Evolutionary conservation across 805 yeast species (phyloP), one percentile per base, ranked within the genome.

Genomic region (Metschnikowia henanensis): DNA sequence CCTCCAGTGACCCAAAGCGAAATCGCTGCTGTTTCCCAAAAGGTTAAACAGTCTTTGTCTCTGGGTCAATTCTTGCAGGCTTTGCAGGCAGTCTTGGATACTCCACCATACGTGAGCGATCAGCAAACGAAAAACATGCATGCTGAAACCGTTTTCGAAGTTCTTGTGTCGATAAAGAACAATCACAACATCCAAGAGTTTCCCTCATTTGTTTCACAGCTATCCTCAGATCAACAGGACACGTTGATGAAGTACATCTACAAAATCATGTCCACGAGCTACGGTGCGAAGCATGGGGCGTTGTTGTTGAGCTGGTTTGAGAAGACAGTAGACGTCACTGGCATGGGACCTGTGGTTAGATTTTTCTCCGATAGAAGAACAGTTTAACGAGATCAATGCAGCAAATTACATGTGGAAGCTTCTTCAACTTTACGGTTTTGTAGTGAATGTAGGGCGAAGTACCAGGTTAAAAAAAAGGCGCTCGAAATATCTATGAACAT

Each of bases 271-370:
- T 71, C 82, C 35, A 68, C 83, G 9, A 76, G 83, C 23, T 82
- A 80, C 53, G 91, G 94, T 9, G 87, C 88, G 51, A 87, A 84
- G 56, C 89, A 84, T 51, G 96, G 97, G 16, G 96, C 96, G 36
- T 75, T 84, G 36, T 65, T 94, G 54, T 77, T 94, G 55, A 80
- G 84, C 25, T 94, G 99, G 99, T 88, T 84, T 61, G 97, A 92
- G 55, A 90, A 89, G 66, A 79, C 92, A 16, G 83, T 88, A 29
- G 95, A 85, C 49, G 69, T 79, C 17, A 80, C 91, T 13, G 98
- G 98, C 16, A 83, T 85, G 60, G 96, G 96, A 10, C 87, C 96
- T 33, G 83, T 94, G 54, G 87, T 87, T 39, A 81, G 96, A 55
- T 90, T 81, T 64, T 75, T 90, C 65, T 79, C 89, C 33, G 98